Evolutionary conservation across 495 filamentous ascomycete species (phyloP).

Genomic region (Podospora conica): DNA sequence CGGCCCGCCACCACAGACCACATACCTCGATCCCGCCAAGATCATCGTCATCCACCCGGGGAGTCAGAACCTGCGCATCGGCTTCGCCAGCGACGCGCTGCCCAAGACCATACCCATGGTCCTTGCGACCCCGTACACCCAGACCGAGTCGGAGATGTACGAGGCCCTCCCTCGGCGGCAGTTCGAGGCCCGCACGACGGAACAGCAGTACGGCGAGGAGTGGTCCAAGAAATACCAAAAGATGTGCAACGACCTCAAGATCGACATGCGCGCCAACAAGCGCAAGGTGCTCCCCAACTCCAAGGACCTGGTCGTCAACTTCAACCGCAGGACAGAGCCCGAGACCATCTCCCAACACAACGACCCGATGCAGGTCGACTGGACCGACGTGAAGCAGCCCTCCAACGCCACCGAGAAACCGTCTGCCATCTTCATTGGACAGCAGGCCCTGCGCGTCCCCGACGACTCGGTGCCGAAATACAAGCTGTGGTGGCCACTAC

Average conservation of each 20-base stretch:
- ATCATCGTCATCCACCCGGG: constrained; percentile 96
- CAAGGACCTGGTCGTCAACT: constrained; percentile 88
- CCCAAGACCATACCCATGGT: constrained; percentile 93
- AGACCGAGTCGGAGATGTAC: constrained; percentile 76
- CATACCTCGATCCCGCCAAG: constrained; percentile 65
- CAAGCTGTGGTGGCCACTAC: constrained; percentile 86
- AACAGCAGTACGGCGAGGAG: constrained; percentile 84
- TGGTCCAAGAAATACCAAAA: constrained; percentile 70
- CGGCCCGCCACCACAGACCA: constrained; percentile 51
- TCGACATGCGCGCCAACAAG: constrained; percentile 87
- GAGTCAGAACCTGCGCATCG: constrained; percentile 93
- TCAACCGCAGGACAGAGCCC: constrained; percentile 71
- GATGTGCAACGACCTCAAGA: constrained; percentile 80
- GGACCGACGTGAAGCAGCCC: constrained; percentile 71
- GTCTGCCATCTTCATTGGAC: constrained; percentile 67
- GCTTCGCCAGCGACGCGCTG: constrained; percentile 86
- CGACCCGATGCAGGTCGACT: constrained; percentile 85
- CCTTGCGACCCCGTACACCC: constrained; percentile 67
- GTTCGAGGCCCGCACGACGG: constrained; percentile 61
- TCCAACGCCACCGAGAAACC: constrained; percentile 50
- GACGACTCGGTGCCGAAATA: constrained; percentile 86
- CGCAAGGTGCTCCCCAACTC: constrained; percentile 89
- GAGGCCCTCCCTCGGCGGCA: constrained; percentile 85
- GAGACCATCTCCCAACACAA: constrained; percentile 91
- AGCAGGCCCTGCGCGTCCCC: constrained; percentile 75